A percentile compares a stretch with the other conserved stretches of the same genome.
phyloP scores from a whole-genome alignment of 1,284 basidiomycete species.

The Neolentinus lepideus region DNA sequence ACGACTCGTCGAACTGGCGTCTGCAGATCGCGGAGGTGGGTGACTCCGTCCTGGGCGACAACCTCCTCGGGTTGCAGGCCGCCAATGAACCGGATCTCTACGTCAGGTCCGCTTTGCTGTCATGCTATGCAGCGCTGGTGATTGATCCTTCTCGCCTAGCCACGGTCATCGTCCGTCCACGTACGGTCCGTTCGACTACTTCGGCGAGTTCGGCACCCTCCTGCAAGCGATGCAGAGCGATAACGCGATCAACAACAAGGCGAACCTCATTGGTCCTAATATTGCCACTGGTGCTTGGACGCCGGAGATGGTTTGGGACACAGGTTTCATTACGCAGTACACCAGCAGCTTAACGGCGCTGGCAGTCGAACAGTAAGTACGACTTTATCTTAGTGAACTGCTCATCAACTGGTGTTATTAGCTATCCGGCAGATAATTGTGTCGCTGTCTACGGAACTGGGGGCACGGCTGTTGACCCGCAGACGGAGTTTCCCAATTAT shows the following conservation, averaged over 20 bases:
- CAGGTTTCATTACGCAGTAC: conserved; percentile 48
- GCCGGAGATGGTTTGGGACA: conserved; percentile 47
- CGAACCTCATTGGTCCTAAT: conserved; percentile 56
- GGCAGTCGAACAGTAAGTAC: conserved; percentile 45
- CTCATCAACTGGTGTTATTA: conserved; percentile 7
- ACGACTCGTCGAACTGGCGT: conserved; percentile 34
- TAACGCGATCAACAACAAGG: conserved; percentile 30
- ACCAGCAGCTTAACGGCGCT: conserved; percentile 37
- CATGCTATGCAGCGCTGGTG: conserved; percentile 19
- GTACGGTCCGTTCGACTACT: conserved; percentile 40
- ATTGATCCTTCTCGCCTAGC: conserved; percentile 17
- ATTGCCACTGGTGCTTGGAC: conserved; percentile 43
- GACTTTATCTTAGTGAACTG: neutral
- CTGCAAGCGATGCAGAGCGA: conserved; percentile 33
- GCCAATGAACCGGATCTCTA: conserved; percentile 58
- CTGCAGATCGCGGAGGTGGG: conserved; percentile 37
- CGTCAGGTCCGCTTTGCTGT: conserved; percentile 15
- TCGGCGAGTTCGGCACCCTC: conserved; percentile 36
- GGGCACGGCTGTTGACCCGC: conserved; percentile 36
- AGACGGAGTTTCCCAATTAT: conserved; percentile 46
- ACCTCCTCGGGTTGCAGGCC: conserved; percentile 37
- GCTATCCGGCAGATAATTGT: conserved; percentile 56
- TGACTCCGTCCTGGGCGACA: conserved; percentile 33
- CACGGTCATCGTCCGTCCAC: conserved; percentile 21
- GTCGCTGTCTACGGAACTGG: conserved; percentile 36